A percentile compares a stretch with the other conserved stretches of the same genome.
Conservation (phyloP, 1,139 yeast species). For the Yamadazyma pseudoaaseri region DNA sequence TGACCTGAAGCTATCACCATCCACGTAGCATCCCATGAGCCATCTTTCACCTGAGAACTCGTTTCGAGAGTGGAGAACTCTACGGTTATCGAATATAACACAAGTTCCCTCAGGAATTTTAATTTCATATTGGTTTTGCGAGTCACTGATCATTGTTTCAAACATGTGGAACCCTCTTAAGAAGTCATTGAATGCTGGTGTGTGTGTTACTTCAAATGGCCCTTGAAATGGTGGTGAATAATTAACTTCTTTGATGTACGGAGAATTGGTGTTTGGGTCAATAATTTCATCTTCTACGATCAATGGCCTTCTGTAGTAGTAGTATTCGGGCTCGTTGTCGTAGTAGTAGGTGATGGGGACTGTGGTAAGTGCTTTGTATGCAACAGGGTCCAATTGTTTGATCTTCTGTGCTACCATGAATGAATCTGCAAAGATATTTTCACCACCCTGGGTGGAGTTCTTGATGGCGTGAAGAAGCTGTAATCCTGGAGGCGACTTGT, state of each 20-base stretch:
- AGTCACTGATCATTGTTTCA: conserved; percentile 57
- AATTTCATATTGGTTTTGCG: conserved; percentile 53
- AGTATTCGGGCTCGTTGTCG: conserved; percentile 61
- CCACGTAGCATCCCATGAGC: conserved; percentile 78
- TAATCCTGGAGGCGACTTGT: conserved; percentile 83
- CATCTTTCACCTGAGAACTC: conserved; percentile 62
- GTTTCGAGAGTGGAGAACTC: conserved; percentile 69
- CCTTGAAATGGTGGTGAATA: conserved; percentile 89
- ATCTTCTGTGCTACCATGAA: conserved; percentile 64
- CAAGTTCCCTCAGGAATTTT: conserved; percentile 64
- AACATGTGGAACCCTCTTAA: conserved; percentile 58
- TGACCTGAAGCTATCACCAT: conserved; percentile 72
- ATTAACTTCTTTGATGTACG: conserved; percentile 56
- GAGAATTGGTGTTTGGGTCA: conserved; percentile 28
- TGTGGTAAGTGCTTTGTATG: conserved; percentile 59
- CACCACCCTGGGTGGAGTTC: conserved; percentile 68
- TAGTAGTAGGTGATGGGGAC: conserved; percentile 75
- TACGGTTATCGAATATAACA: conserved; percentile 70
- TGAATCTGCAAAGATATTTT: conserved; percentile 72
- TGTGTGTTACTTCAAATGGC: conserved; percentile 54
- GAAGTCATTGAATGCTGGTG: conserved; percentile 47
- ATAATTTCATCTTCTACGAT: conserved; percentile 55
- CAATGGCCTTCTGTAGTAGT: conserved; percentile 64
- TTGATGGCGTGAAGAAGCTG: conserved; percentile 68
- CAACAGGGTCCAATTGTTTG: conserved; percentile 54